phyloP scores from a whole-genome alignment of 495 filamentous ascomycete species.

The Podospora tetraspora region DNA sequence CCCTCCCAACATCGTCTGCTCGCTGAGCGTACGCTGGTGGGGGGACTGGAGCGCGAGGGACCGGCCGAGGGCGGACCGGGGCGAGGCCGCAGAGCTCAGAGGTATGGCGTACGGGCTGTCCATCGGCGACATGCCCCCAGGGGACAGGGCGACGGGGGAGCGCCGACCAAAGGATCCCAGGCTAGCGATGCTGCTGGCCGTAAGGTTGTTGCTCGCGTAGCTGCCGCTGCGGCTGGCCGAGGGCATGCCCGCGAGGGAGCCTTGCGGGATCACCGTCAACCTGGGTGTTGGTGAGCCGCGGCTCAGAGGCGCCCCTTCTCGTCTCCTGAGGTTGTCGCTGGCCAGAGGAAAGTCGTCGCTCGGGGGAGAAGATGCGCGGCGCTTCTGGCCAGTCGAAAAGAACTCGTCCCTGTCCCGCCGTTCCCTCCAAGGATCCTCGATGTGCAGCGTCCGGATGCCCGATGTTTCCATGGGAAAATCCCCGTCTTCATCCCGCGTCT shows the following conservation, averaged over 20 bases:
- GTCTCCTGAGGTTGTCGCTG: constrained; percentile 62
- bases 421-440: constrained; percentile 46
- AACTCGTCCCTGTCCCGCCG: constrained; percentile 28
- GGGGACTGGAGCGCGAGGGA: constrained; percentile 24
- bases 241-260: constrained; percentile 68
- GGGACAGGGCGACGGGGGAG: constrained; percentile 69
- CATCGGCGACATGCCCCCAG: constrained; percentile 49
- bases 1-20: constrained; percentile 28
- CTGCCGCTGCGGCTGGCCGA: constrained; percentile 69
- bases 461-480: constrained; percentile 62
- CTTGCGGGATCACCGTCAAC: constrained; percentile 54
- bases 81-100: constrained; percentile 57
- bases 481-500: constrained; percentile 55
- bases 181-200: constrained; percentile 70
- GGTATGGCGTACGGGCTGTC: constrained; percentile 56
- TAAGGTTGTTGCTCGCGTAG: constrained; percentile 61
- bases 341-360: constrained; percentile 61
- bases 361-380: constrained; percentile 75
- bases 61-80: constrained; percentile 47
- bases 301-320: constrained; percentile 48
- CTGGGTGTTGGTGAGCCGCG: constrained; percentile 54
- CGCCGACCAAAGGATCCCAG: constrained; percentile 64
- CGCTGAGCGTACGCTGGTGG: constrained; percentile 44
- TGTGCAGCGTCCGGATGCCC: constrained; percentile 52
- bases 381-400: constrained; percentile 58